Percentiles rank a stretch among this genome's conserved stretches.
Conservation (phyloP, 106 monocot genomes). For the Chionographis japonica region DNA sequence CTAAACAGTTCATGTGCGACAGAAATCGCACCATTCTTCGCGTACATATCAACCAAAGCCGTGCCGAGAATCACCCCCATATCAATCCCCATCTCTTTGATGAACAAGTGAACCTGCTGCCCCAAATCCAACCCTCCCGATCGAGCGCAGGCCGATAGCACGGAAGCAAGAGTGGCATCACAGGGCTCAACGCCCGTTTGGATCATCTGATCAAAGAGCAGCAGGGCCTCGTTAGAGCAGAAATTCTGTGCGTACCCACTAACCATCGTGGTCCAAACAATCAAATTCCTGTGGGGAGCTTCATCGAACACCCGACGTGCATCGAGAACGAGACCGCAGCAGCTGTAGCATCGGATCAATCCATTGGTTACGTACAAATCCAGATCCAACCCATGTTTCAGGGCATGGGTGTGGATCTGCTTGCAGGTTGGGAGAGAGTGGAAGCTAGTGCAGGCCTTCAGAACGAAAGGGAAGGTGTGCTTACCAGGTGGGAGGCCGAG, state of each 20-base stretch:
- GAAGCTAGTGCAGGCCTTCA: slow-evolving; percentile 48
- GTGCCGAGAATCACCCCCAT: slow-evolving; percentile 71
- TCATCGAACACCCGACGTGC: slow-evolving; percentile 60
- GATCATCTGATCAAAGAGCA: slow-evolving; percentile 50
- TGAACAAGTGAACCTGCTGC: slow-evolving; percentile 29
- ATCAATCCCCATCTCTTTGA: slow-evolving; percentile 34
- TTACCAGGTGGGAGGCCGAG: slow-evolving; percentile 33
- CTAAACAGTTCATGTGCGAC: slow-evolving; percentile 36
- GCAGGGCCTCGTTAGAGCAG: slow-evolving; percentile 23
- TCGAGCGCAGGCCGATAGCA: slow-evolving; percentile 59
- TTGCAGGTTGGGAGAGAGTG: slow-evolving; percentile 1
- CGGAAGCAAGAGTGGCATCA: slow-evolving; percentile 47
- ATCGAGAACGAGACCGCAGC: slow-evolving; percentile 7
- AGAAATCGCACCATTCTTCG: slow-evolving; percentile 54
- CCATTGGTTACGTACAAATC: slow-evolving; percentile 55
- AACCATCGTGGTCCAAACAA: slow-evolving; percentile 72
- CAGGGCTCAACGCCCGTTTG: slow-evolving; percentile 37
- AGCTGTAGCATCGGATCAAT: slow-evolving; percentile 37
- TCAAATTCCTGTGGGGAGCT: slow-evolving; percentile 31
- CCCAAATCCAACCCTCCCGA: slow-evolving; percentile 53
- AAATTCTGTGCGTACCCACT: slow-evolving; percentile 54
- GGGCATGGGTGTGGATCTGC: slow-evolving; percentile 54
- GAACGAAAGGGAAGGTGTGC: slow-evolving; percentile 85
- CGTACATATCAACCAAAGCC: slow-evolving; percentile 74
- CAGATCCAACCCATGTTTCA: slow-evolving; percentile 33